Percentiles rank a stretch among this genome's conserved stretches.
Conservation (phyloP, 2,329 filamentous ascomycete genomes). For the Fusarium penzigii region DNA sequence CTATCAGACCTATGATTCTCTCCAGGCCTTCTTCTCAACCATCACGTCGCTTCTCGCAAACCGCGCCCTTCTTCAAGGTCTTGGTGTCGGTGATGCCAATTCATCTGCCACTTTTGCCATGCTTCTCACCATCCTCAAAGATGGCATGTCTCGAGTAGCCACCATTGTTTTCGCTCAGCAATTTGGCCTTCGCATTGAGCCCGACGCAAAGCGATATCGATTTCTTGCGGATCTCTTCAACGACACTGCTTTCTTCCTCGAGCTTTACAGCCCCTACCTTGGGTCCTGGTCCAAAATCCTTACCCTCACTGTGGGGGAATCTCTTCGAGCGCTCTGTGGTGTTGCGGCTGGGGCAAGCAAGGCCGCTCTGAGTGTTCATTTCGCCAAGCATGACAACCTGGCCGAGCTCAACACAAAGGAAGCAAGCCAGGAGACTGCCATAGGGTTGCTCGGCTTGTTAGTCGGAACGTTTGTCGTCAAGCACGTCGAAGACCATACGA, state of each 20-base stretch:
- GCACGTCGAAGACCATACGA: conserved; percentile 65
- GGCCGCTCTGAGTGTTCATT: conserved; percentile 87
- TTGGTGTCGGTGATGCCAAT: conserved; percentile 81
- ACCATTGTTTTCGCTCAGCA: conserved; percentile 86
- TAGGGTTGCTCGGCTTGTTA: conserved; percentile 85
- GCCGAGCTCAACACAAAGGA: conserved; percentile 95
- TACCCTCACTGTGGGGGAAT: conserved; percentile 51
- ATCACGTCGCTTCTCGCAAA: conserved; percentile 80
- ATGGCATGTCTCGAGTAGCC: conserved; percentile 76
- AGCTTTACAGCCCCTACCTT: conserved; percentile 76
- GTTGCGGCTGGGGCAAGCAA: conserved; percentile 90
- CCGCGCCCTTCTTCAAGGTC: conserved; percentile 73
- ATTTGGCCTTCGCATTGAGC: conserved; percentile 79
- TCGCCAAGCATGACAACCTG: conserved; percentile 82
- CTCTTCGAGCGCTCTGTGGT: conserved; percentile 70
- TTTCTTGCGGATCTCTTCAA: conserved; percentile 88
- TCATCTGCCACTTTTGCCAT: conserved; percentile 80
- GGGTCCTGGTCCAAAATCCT: conserved; percentile 53
- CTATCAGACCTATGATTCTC: conserved; percentile 71
- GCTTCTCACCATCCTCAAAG: conserved; percentile 79
- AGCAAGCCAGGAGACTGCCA: conserved; percentile 91
- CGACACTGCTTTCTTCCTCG: conserved; percentile 82
- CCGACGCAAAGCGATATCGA: conserved; percentile 88
- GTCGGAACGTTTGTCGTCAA: conserved; percentile 81
- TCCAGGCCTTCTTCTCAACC: conserved; percentile 82